Evolutionary conservation across 1,139 yeast species (phyloP).

Genomic region (Yamadazyma epiphylla): DNA sequence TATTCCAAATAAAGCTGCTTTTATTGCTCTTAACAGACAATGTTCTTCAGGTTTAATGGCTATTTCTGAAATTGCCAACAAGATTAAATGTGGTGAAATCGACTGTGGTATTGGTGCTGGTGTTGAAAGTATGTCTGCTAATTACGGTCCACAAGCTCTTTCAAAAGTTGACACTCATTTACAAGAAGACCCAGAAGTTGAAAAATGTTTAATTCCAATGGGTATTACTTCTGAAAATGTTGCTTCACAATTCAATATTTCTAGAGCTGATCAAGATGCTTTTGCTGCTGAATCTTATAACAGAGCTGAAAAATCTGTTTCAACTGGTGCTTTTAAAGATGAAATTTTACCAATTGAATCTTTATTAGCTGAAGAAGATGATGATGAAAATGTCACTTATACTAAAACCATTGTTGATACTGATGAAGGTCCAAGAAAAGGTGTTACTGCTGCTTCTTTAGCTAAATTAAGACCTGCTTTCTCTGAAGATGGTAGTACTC

Average conservation of each 20-base stretch:
- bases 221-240: constrained; percentile 58
- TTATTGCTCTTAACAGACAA: constrained; percentile 84
- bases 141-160: constrained; percentile 73
- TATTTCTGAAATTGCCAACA: constrained; percentile 82
- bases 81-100: constrained; percentile 82
- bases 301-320: constrained; percentile 76
- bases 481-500: constrained; percentile 75
- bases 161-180: constrained; percentile 56
- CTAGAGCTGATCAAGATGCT: constrained; percentile 75
- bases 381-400: constrained; percentile 40
- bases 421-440: constrained; percentile 90
- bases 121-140: constrained; percentile 85
- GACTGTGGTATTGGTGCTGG: constrained; percentile 90
- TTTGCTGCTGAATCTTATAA: constrained; percentile 84
- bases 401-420: constrained; percentile 50
- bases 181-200: constrained; percentile 25
- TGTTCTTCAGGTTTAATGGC: constrained; percentile 95
- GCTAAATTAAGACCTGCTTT: constrained; percentile 85
- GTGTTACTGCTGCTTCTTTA: constrained; percentile 76
- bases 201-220: constrained; percentile 57
- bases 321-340: constrained; percentile 69
- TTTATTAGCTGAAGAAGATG: constrained; percentile 47
- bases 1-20: constrained; percentile 58
- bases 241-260: constrained; percentile 50
- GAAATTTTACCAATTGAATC: constrained; percentile 80